Evolutionary conservation across 2,329 filamentous ascomycete species (phyloP), one percentile per base, ranked within the genome.

Genomic region (Aspergillus texensis): DNA sequence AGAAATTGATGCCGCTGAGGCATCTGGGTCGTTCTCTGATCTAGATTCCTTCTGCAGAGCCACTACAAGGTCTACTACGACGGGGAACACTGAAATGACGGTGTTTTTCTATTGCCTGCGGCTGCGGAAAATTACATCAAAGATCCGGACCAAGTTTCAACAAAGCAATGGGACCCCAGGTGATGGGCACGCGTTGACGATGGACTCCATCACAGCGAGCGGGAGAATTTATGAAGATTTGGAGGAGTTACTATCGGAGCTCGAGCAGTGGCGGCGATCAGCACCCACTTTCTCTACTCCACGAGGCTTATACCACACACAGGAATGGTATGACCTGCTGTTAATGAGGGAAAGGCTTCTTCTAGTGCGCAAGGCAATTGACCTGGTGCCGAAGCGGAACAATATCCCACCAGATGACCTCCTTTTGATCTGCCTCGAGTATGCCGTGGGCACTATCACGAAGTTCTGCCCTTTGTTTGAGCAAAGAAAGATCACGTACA

Each of bases 291-390:
- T 41, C 39, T n/a, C 39, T 41, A 41, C 19, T 41, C 39, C 39
- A 41, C 39, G 8, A 41, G 39, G 39, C 39, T 41, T 41, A n/a
- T 41, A 41, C 39, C 39, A 41, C 19, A n/a, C 39, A 3, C 39
- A 41, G 8, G 39, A 41, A 41, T 41, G 39, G 39, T 41, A 41
- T n/a, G 39, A 83, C 45, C 74, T 82, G 16, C 67, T 83, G 4
- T 68, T 74, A 1, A 74, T 78, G 5, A 77, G 80, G 36, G 82
- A 84, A 50, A 70, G 74, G 24, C 68, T 83, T 0, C 70, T 78
- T 1, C 72, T 83, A 0, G 67, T 82, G 0, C 72, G 82, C 50
- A 75, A 78, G 1, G 80, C 79, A 0, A 77, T 83, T 11, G 75
- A 82, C 30, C 69, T 79, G 3, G 69, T 79, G 0, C 76, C 79